Conservation (phyloP, 192 early-diverging fungal species). For the Thamnidium elegans region DNA sequence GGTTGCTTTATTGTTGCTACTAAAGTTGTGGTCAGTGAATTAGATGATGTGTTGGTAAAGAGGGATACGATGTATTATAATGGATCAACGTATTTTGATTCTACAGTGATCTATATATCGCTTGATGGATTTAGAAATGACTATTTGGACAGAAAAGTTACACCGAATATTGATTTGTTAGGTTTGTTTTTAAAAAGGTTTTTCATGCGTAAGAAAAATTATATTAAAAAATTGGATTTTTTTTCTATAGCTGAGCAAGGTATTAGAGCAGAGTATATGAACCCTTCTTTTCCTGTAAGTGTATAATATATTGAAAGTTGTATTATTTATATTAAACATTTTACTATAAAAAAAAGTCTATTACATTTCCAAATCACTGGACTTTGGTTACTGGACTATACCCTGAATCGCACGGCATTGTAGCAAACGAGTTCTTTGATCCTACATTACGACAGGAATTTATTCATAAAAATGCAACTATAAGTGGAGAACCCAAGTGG, state of each 20-base stretch:
- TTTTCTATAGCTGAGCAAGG: slow-evolving; percentile 40
- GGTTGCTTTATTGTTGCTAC: no score
- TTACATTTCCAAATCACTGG: slow-evolving; percentile 95
- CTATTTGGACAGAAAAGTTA: slow-evolving; percentile 72
- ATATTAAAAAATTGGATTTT: no score
- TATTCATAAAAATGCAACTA: slow-evolving; percentile 65
- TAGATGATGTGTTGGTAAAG: no score
- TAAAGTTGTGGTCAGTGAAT: no score
- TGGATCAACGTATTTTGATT: slow-evolving; percentile 64
- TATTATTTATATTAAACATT: background rate
- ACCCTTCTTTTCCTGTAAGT: slow-evolving; percentile 65
- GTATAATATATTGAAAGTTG: no score
- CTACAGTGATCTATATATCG: slow-evolving; percentile 78
- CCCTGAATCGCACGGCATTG: slow-evolving; percentile 89
- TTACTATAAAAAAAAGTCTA: slow-evolving; percentile 33
- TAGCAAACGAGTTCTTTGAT: slow-evolving; percentile 82
- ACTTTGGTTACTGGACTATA: slow-evolving; percentile 89
- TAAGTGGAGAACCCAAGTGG: slow-evolving; percentile 69
- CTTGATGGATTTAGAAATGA: slow-evolving; percentile 86
- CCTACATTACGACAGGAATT: slow-evolving; percentile 67
- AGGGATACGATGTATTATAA: slow-evolving; percentile 37
- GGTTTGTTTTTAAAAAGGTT: slow-evolving; percentile 30
- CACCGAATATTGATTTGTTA: slow-evolving; percentile 60
- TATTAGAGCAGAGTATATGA: slow-evolving; percentile 58
- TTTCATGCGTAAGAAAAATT: background rate